These are phyloP conservation scores for Henckelia pumila DNA, from an alignment of 257 asterid genomes.

Conservation along the genomic window DNA sequence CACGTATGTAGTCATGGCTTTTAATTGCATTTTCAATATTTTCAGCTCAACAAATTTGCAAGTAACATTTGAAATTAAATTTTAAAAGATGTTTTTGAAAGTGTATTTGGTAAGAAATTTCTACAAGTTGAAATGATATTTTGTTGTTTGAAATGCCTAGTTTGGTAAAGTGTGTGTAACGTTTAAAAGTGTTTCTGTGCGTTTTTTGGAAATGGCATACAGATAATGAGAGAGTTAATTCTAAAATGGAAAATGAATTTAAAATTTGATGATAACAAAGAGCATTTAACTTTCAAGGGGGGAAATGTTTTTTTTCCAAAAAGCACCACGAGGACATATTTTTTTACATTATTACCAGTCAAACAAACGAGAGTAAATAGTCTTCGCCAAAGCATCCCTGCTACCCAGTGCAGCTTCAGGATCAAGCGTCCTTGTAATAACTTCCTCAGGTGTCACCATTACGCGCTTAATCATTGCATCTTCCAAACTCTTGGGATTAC, in stretches of 20 bases:
- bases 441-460: constrained; percentile 97
- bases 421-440: constrained; percentile 88
- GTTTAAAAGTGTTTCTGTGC: no score
- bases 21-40: neutral
- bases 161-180: neutral
- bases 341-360: constrained; percentile 60
- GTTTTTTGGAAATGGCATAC: neutral
- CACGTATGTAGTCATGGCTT: neutral
- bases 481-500: constrained; percentile 93
- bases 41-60: neutral
- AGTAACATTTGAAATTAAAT: neutral
- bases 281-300: neutral
- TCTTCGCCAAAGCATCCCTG: constrained; percentile 94
- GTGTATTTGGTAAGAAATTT: no score
- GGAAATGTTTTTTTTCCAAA: neutral
- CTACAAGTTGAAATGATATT: neutral
- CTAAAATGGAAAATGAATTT: no score
- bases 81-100: no score
- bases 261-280: neutral
- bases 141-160: neutral
- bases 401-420: constrained; percentile 96
- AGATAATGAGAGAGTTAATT: neutral
- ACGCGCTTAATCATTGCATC: constrained; percentile 94
- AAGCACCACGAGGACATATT: neutral
- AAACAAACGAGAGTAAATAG: constrained; percentile 78